Evolutionary conservation across 2,329 filamentous ascomycete genomes (phyloP), one percentile per base, ranked within the genome.

Genomic region (Arachnopeziza araneosa): DNA sequence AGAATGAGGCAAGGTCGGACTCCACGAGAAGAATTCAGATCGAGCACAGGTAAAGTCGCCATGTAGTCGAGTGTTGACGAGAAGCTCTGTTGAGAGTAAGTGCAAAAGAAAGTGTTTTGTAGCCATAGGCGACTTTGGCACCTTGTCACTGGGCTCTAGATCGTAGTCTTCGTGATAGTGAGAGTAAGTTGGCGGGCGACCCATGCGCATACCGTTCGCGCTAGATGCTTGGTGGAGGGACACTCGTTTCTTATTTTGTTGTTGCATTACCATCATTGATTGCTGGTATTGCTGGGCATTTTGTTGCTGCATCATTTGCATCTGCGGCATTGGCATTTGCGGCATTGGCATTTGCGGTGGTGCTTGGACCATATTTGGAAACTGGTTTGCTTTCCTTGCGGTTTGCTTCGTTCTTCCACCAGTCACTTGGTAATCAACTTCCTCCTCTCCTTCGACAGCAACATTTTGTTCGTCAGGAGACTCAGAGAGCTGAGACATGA

Each of bases 71-170:
- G 74, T 80, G 59, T 80, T 77, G 44, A 86, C 65, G 44, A 83
- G 70, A 17, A 83, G 77, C 65, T 86, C 83, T 8, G 82, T 79
- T 26, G 83, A 78, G 6, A 84, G 67, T 1, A 83, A 73, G 63
- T 84, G 83, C 6, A 87, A 75, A 21, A 86, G 76, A 2, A 77
- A 78, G 67, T 87, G 83, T 58, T 85, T 85, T 1, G 78, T 80
- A 12, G 76, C 75, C 44, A 82, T 71, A 1, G 77, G 76, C 0
- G 65, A 66, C n/a, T 60, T 64, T 5, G 64, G 63, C 21, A 54
- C 60, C 0, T 61, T 56, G 12, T 54, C 23, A 1, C 60, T 55
- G 55, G 52, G 17, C 48, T 62, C 62, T n/a, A 55, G 19, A 51
- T 66, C 61, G 23, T 61, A 63, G 14, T 68, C 59, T 19, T 62